Conservation (phyloP, 371 early-diverging fungal genomes). For the Mucor circinelloides region DNA sequence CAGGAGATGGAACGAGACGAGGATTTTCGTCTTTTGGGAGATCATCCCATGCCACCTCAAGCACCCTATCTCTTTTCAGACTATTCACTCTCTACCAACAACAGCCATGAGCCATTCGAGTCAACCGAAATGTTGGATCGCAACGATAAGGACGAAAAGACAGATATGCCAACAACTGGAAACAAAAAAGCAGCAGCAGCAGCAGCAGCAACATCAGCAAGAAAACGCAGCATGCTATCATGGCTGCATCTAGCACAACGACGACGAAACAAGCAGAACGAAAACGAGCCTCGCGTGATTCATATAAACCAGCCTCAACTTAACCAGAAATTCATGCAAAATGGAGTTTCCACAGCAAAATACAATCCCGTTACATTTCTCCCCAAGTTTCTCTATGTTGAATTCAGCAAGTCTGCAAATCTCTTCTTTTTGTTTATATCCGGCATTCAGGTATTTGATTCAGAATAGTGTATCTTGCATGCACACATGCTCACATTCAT, state of each 20-base stretch:
- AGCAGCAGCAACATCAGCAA: background rate
- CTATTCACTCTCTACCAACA: constrained; percentile 8
- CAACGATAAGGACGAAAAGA: background rate
- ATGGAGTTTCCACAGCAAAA: constrained; percentile 80
- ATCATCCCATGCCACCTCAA: constrained; percentile 2
- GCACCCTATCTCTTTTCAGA: background rate
- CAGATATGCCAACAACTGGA: background rate
- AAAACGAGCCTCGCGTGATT: constrained; percentile 58
- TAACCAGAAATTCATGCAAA: constrained; percentile 72
- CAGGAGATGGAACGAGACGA: background rate
- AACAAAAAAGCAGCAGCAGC: background rate
- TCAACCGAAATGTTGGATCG: constrained; percentile 14
- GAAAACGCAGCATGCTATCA: background rate
- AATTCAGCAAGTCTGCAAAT: constrained; percentile 90
- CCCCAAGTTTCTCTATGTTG: constrained; percentile 85
- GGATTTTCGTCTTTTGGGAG: constrained; percentile 5
- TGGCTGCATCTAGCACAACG: background rate
- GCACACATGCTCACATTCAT: background rate
- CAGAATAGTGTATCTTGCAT: background rate
- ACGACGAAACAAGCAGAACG: background rate
- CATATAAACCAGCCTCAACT: constrained; percentile 67
- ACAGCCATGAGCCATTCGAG: constrained; percentile 3
- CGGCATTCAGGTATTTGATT: constrained; percentile 64
- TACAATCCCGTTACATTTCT: constrained; percentile 84
- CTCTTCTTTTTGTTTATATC: constrained; percentile 88